Evolutionary conservation across 2,329 filamentous ascomycete genomes (phyloP), one percentile per base, ranked within the genome.

Genomic region (Stagonosporopsis vannaccii): DNA sequence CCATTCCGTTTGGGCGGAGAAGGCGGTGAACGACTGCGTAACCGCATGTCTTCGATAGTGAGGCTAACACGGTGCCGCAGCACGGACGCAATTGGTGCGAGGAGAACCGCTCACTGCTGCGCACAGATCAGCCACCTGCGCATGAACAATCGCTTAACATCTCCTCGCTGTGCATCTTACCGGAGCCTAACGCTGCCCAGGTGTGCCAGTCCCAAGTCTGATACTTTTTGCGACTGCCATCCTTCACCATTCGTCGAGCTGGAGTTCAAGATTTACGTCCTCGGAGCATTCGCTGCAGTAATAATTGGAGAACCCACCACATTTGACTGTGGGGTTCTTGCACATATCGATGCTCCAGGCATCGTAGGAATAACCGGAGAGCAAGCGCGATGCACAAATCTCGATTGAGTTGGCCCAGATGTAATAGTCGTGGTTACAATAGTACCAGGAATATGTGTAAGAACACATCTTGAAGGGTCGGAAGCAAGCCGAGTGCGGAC

Each of bases 321-420:
- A 80, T 35, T 63, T 69, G 22, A 75, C 74, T 17, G 67, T 68
- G 65, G 76, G 77, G 62, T 77, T 77, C 59, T 77, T 77, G 67
- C 77, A 79, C 77, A 79, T 80, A 67, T 81, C 79, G 62, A 78
- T 79, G 53, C 75, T 77, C 79, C 78, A 81, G 20, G 77, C 76
- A 56, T 81, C 79, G 63, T 77, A 78, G 2, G 78, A 80, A 68
- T 81, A 80, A 55, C 78, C 75, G 17, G 74, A 77, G 20, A 81
- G 73, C 6, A 78, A 76, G 17, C 79, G 76, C 49, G 76, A 77
- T 9, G 67, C 70, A 70, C 79, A 81, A 59, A 79, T 73, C 63
- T 81, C 79, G 56, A 81, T 75, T 50, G 67, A 75, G 69, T 80
- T 76, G 57, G 73, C 68, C 73, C 78, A 77, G 69, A 81, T 80